phyloP scores from a whole-genome alignment of 2,329 filamentous ascomycete species.

The Ophiostoma montium region DNA sequence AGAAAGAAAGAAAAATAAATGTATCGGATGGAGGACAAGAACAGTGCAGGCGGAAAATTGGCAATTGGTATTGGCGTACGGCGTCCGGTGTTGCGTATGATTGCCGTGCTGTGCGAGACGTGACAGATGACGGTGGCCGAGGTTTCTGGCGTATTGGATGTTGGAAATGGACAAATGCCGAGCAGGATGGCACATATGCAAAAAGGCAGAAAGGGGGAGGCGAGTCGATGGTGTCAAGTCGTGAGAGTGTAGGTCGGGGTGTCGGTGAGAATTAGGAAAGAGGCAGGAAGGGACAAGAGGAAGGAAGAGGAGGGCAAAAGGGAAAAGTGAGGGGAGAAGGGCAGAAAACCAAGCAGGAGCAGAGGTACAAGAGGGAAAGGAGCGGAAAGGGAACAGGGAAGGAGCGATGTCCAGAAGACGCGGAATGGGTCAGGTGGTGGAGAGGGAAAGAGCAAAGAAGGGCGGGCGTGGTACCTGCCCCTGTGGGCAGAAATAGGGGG shows the following conservation, averaged over 20 bases:
- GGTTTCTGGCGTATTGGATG: background rate
- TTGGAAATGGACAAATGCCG: background rate
- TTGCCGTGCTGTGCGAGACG: too few relatives aligned
- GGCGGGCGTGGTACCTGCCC: background rate
- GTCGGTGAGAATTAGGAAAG: background rate
- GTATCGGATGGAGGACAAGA: background rate
- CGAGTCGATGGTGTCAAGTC: background rate
- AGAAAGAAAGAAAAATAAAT: background rate
- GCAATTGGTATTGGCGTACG: too few relatives aligned
- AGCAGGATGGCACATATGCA: background rate
- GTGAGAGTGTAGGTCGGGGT: background rate
- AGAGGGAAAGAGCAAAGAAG: conserved; percentile 4
- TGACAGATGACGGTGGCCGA: background rate
- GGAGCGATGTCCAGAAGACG: conserved; percentile 5
- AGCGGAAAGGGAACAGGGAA: conserved; percentile 3
- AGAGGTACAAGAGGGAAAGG: conserved; percentile 2
- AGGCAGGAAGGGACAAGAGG: background rate
- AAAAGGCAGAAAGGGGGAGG: background rate
- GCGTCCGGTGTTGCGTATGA: too few relatives aligned
- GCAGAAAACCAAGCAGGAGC: conserved; percentile 1
- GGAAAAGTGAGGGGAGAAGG: conserved; percentile 3
- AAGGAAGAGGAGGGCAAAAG: background rate
- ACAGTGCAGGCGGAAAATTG: too few relatives aligned
- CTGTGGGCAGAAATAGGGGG: background rate
- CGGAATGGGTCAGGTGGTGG: conserved; percentile 8